phyloP scores from a whole-genome alignment of 2,329 filamentous ascomycete species.

The Exserohilum turcica region DNA sequence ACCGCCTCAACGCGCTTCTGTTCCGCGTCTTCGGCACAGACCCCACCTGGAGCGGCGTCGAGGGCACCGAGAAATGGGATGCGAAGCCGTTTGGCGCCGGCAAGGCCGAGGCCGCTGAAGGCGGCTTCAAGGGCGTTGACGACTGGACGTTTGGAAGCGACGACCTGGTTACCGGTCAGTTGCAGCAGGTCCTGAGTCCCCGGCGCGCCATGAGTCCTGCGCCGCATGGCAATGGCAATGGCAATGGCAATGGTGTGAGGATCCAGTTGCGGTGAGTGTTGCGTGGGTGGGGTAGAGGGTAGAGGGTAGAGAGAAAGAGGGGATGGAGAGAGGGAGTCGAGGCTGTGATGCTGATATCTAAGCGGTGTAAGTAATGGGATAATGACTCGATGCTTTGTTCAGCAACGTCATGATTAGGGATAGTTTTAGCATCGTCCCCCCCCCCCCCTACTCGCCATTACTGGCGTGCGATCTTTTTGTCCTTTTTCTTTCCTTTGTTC shows the following conservation, averaged over 20 bases:
- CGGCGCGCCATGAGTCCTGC: background rate
- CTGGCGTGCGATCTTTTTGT: too few relatives aligned
- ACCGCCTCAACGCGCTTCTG: conserved; percentile 53
- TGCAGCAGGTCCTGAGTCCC: background rate
- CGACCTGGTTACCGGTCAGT: conserved; percentile 8
- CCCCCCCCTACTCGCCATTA: too few relatives aligned
- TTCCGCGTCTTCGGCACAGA: conserved; percentile 48
- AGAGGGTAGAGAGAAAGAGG: background rate
- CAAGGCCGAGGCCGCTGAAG: conserved; percentile 52
- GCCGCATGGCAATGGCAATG: background rate
- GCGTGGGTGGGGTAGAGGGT: too few relatives aligned
- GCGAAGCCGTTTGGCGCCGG: conserved; percentile 53
- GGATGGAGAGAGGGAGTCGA: too few relatives aligned
- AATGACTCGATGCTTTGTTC: too few relatives aligned
- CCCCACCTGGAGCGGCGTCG: conserved; percentile 48
- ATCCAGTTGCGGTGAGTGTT: too few relatives aligned
- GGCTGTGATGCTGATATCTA: too few relatives aligned
- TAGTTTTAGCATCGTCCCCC: too few relatives aligned
- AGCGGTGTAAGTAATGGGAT: too few relatives aligned
- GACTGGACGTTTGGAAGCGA: conserved; percentile 42
- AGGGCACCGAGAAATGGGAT: conserved; percentile 57
- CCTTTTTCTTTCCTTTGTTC: too few relatives aligned
- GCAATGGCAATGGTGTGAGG: too few relatives aligned
- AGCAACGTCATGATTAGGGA: too few relatives aligned
- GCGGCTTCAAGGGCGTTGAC: conserved; percentile 36